These are phyloP conservation scores for Bromus sterilis DNA, from an alignment of 176 grass and related monocot species.

Conservation along the genomic window DNA sequence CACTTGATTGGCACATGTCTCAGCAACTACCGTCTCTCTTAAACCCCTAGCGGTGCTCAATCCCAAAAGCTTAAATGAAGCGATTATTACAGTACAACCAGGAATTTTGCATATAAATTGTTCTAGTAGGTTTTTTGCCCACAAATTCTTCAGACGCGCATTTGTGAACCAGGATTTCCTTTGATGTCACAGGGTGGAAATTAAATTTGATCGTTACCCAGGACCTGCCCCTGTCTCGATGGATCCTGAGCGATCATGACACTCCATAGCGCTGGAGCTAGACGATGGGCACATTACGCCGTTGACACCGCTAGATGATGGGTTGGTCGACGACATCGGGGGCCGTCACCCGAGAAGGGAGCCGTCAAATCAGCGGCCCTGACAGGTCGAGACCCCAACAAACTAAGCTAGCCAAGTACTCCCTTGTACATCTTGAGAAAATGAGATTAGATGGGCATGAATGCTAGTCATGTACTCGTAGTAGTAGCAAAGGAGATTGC, in stretches of 20 bases:
- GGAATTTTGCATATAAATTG: no score
- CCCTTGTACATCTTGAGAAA: no score
- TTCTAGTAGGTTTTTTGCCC: no score
- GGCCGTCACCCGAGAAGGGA: neutral
- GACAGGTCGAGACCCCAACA: neutral
- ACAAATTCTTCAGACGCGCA: no score
- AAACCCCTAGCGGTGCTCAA: neutral
- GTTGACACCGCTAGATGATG: neutral
- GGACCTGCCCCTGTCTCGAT: neutral
- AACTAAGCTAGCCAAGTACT: neutral
- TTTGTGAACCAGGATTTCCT: no score
- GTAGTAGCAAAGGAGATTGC: no score
- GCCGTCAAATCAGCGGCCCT: conserved; percentile 8
- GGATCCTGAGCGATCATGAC: neutral
- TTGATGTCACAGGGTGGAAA: no score
- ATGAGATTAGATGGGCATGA: no score
- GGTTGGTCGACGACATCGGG: neutral
- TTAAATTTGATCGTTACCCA: neutral
- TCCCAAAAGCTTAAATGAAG: no score
- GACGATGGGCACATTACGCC: neutral
- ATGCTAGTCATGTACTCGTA: no score
- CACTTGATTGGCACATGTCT: conserved; percentile 20
- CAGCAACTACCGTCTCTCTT: neutral
- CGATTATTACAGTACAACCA: no score
- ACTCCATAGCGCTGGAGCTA: neutral